Evolutionary conservation across 257 asterid species (phyloP).

Genomic region (Rubia yunnanensis): DNA sequence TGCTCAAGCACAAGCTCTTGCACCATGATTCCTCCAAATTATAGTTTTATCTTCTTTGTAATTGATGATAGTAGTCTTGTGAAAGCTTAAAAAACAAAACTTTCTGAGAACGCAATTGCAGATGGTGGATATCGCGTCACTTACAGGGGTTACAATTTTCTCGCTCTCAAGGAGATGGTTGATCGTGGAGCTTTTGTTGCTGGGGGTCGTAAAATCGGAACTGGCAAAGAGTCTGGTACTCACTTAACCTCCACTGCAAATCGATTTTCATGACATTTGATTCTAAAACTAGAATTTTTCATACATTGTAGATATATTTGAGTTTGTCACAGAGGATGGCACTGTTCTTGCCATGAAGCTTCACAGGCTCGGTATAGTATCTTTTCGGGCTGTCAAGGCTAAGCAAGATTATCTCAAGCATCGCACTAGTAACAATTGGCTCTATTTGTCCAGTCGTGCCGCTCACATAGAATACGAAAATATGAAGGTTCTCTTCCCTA

Average conservation of each 20-base stretch:
- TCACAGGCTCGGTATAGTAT: slow-evolving; percentile 89
- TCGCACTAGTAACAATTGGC: slow-evolving; percentile 86
- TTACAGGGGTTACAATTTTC: slow-evolving; percentile 92
- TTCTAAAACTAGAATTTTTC: not conserved
- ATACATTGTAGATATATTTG: slow-evolving; percentile 63
- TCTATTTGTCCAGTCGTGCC: slow-evolving; percentile 89
- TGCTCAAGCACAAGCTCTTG: slow-evolving; percentile 88
- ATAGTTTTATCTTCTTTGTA: slow-evolving; percentile 1
- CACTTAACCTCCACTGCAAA: not conserved
- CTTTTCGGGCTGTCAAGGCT: slow-evolving; percentile 90
- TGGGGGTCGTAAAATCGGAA: slow-evolving; percentile 96
- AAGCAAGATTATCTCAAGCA: slow-evolving; percentile 95
- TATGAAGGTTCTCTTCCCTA: slow-evolving; percentile 60
- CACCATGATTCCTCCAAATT: slow-evolving; percentile 95
- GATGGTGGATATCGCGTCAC: slow-evolving; percentile 98
- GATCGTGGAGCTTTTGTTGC: slow-evolving; percentile 79
- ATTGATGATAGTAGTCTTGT: not conserved
- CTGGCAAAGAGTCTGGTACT: slow-evolving; percentile 89
- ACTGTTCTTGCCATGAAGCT: slow-evolving; percentile 88
- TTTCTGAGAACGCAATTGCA: slow-evolving; percentile 10
- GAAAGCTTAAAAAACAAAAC: not conserved
- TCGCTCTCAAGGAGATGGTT: slow-evolving; percentile 89
- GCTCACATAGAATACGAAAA: slow-evolving; percentile 95
- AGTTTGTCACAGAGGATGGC: slow-evolving; percentile 95
- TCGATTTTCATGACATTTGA: too few relatives aligned